phyloP scores from a whole-genome alignment of 441 rosid species.

The Erodium moschatum region DNA sequence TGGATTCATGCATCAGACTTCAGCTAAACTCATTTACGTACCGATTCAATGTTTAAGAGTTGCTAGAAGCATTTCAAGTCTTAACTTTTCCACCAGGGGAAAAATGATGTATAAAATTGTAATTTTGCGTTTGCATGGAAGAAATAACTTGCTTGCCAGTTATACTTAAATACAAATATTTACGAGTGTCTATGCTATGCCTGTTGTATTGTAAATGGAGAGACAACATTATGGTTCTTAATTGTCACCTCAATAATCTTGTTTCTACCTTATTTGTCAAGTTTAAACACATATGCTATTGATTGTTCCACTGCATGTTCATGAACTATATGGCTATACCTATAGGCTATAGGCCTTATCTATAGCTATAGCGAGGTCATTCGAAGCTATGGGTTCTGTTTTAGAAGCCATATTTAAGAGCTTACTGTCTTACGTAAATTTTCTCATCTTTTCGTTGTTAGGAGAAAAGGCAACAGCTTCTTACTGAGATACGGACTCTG shows the following conservation, averaged over 20 bases:
- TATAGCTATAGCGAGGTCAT: neutral
- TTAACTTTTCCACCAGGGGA: neutral
- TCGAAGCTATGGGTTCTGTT: constrained; percentile 10
- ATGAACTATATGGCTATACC: neutral
- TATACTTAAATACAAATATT: neutral
- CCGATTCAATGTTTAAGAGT: neutral
- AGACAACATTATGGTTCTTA: neutral
- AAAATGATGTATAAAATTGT: neutral
- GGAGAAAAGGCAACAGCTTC: constrained; percentile 91
- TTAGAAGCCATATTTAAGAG: constrained; percentile 1
- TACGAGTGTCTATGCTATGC: neutral
- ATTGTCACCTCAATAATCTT: neutral
- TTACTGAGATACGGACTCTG: constrained; percentile 76
- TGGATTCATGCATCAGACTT: constrained; percentile 5
- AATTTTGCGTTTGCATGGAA: neutral
- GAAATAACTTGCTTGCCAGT: neutral
- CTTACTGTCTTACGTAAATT: neutral
- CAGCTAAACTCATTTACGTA: neutral
- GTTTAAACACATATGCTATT: neutral
- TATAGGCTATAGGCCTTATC: neutral
- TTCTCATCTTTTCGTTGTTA: constrained; percentile 23
- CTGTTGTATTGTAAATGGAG: neutral
- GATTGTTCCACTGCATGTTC: neutral
- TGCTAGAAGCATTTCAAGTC: neutral
- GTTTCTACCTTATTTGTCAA: neutral